phyloP scores from a whole-genome alignment of 2,329 filamentous ascomycete genomes.

The Aspergillus glaucus region DNA sequence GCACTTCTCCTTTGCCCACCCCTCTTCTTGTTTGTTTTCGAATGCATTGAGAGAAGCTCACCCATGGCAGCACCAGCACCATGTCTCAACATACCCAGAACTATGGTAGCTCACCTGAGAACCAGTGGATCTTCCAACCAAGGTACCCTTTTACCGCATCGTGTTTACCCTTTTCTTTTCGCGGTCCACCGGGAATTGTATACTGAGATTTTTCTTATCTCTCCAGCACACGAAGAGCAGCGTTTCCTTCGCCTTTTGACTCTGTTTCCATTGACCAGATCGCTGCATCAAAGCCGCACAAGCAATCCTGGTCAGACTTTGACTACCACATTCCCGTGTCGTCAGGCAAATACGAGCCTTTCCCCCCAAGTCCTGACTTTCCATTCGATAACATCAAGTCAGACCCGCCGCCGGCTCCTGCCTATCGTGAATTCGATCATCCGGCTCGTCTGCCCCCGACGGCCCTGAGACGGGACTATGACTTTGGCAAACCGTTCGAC shows the following conservation, averaged over 20 bases:
- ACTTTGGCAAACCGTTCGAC: slow-evolving; percentile 26
- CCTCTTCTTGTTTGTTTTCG: not conserved
- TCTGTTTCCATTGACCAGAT: slow-evolving; percentile 24
- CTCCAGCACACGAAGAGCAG: slow-evolving; percentile 26
- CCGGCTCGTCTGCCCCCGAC: slow-evolving; percentile 25
- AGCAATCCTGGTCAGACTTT: slow-evolving; percentile 23
- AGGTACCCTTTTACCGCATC: slow-evolving; percentile 22
- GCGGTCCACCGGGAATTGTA: not conserved
- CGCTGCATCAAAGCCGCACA: slow-evolving; percentile 12
- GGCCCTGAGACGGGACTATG: slow-evolving; percentile 26
- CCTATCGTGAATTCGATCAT: slow-evolving; percentile 31
- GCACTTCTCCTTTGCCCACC: not conserved
- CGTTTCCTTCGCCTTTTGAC: slow-evolving; percentile 22
- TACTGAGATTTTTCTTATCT: slow-evolving; percentile 13
- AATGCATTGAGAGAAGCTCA: slow-evolving; percentile 17
- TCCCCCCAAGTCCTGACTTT: slow-evolving; percentile 24
- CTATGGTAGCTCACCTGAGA: slow-evolving; percentile 22
- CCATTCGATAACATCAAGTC: slow-evolving; percentile 16
- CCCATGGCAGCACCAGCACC: slow-evolving; percentile 13
- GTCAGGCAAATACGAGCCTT: slow-evolving; percentile 21
- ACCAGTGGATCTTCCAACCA: slow-evolving; percentile 31
- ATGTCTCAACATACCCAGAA: slow-evolving; percentile 24
- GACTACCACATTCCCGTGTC: slow-evolving; percentile 24
- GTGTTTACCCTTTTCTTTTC: not conserved
- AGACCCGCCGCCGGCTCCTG: slow-evolving; percentile 2